Conservation (phyloP, 2,329 filamentous ascomycete genomes). For the Talaromyces sp. region DNA sequence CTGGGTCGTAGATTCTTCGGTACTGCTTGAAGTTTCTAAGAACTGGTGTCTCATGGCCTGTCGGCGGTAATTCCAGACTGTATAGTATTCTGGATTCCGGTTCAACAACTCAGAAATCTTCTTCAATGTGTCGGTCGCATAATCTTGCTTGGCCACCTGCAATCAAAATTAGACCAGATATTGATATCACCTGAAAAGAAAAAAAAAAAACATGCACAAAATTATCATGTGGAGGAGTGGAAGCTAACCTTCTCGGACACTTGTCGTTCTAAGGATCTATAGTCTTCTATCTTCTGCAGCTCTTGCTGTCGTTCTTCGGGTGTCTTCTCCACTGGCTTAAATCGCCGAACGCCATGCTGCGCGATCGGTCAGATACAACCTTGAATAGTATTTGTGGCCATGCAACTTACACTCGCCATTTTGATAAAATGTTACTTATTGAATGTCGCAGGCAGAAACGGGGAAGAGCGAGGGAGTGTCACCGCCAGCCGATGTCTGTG, state of each 20-base stretch:
- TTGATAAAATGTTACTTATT: conserved; percentile 1
- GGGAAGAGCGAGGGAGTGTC: conserved; percentile 3
- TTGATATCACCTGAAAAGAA: too few species aligned
- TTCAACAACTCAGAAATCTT: conserved; percentile 48
- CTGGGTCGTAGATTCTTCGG: conserved; percentile 42
- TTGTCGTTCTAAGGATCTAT: conserved; percentile 69
- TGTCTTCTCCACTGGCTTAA: conserved; percentile 61
- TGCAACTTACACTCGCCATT: conserved; percentile 37
- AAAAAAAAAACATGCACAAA: too few species aligned
- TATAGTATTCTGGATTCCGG: conserved; percentile 54
- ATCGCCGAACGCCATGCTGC: conserved; percentile 83
- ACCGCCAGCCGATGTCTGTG: conserved; percentile 1
- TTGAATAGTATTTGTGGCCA: neutral
- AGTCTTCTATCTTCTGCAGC: conserved; percentile 73
- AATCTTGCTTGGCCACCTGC: conserved; percentile 44
- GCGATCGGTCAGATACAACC: conserved; percentile 26
- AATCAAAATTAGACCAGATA: too few species aligned
- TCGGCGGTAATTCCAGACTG: conserved; percentile 62
- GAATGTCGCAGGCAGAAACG: neutral
- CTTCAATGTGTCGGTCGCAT: conserved; percentile 46
- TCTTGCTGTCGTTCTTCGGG: conserved; percentile 73
- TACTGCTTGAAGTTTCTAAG: conserved; percentile 26
- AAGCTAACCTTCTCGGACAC: conserved; percentile 65
- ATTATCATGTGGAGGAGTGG: neutral
- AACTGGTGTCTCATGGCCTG: conserved; percentile 67